Evolutionary conservation across 2,329 filamentous ascomycete genomes (phyloP), one percentile per base, ranked within the genome.

Genomic region (Colletotrichum tabaci): DNA sequence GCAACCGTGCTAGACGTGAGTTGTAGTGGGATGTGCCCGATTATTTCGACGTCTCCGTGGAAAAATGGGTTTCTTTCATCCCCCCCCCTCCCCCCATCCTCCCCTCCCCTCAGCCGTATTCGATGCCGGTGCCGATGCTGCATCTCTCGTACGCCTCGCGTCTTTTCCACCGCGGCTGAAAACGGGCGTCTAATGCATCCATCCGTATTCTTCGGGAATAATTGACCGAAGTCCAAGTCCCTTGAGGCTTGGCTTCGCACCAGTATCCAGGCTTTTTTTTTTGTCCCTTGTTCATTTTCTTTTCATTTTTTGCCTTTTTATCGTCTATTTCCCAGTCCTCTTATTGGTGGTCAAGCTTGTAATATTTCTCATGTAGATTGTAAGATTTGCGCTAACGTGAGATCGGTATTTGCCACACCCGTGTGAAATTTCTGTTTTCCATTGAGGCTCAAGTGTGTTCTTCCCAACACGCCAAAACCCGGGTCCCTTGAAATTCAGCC

Each of bases 181-280:
- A 68, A 71, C 67, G 64, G 65, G 64, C 46, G 40, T 23, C 56
- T 23, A 42, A 44, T 49, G 50, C 62, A 38, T 4, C 26, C 26
- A 30, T 35, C 30, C 30, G 30, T 35, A 35, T 9, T 47, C 50
- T 18, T 64, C 58, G 69, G 68, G 65, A 55, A 56, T 47, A 50
- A 53, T 58, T 57, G 13, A 68, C 64, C 64, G 68, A 71, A 52
- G 9, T 35, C 12, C 5, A 40, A 47, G 26, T 16, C 40, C 49
- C 67, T 70, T 13, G 18, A 62, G 60, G 30, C 60, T 35, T 50
- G 18, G 26, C 40, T 50, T 42, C 40, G 46, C 60, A 62, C 21
- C 38, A 12, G 21, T 15, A 21, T 18, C 18, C 49, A 35, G 2
- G 1, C 44, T 44, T 35, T 44, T 26, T 15, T 50, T 10, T n/a